phyloP scores from a whole-genome alignment of 768 basidiomycete genomes.

The Psilocybe azurescens region DNA sequence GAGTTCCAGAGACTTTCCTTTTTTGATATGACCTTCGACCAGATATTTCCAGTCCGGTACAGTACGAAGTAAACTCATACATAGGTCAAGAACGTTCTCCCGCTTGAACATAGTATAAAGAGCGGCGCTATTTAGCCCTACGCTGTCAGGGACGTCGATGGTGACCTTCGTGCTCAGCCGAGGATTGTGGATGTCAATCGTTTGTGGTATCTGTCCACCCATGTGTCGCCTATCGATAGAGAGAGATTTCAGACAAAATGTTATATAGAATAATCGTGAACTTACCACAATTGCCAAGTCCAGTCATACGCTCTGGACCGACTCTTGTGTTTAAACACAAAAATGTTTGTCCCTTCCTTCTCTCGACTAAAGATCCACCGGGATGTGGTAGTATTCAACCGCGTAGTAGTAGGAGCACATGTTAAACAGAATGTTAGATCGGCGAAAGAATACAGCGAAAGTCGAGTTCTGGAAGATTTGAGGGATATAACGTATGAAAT shows the following conservation, averaged over 20 bases:
- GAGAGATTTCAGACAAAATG: conserved; percentile 1
- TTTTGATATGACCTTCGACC: conserved; percentile 54
- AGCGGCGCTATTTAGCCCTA: conserved; percentile 40
- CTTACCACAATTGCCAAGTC: conserved; percentile 87
- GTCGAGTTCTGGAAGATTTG: conserved; percentile 57
- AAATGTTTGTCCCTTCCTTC: conserved; percentile 80
- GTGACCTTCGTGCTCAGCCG: conserved; percentile 67
- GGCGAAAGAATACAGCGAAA: conserved; percentile 88
- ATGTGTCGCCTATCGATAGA: conserved; percentile 62
- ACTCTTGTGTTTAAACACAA: conserved; percentile 83
- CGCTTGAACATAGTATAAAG: conserved; percentile 60
- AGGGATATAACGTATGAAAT: conserved; percentile 84
- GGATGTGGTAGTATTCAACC: conserved; percentile 41
- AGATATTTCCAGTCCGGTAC: conserved; percentile 68
- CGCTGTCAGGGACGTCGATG: conserved; percentile 66
- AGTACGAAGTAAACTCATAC: conserved; percentile 57
- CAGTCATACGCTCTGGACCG: conserved; percentile 85
- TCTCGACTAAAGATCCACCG: conserved; percentile 54
- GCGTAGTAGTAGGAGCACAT: conserved; percentile 60
- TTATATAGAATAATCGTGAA: not conserved
- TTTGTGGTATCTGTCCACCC: conserved; percentile 71
- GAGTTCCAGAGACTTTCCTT: conserved; percentile 69
- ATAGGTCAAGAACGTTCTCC: conserved; percentile 66
- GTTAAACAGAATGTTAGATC: conserved; percentile 84
- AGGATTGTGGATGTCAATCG: conserved; percentile 76